Evolutionary conservation across 2,329 filamentous ascomycete genomes (phyloP).

Genomic region (Fusarium piperis): DNA sequence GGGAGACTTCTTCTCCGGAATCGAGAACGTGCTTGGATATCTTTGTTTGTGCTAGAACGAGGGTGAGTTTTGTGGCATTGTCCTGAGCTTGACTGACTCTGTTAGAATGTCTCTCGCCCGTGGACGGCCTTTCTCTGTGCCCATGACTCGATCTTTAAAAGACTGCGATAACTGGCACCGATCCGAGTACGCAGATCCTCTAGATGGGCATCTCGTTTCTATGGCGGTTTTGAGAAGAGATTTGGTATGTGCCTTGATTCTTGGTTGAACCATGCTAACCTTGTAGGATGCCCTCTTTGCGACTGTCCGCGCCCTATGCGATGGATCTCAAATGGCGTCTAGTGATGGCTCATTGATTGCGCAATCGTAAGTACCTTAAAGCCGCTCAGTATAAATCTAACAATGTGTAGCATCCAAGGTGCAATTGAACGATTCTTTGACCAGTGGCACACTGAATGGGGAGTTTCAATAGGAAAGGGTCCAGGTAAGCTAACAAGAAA

Average conservation of each 20-base stretch:
- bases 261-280: slow-evolving; percentile 3
- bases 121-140: slow-evolving; percentile 74
- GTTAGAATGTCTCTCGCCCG: slow-evolving; percentile 73
- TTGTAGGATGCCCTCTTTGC: slow-evolving; percentile 64
- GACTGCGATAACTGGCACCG: slow-evolving; percentile 76
- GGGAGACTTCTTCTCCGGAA: slow-evolving; percentile 70
- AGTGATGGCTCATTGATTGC: slow-evolving; percentile 64
- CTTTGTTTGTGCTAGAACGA: slow-evolving; percentile 76
- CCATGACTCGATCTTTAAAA: slow-evolving; percentile 71
- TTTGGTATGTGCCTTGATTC: slow-evolving; percentile 55
- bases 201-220: slow-evolving; percentile 76
- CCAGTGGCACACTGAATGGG: slow-evolving; percentile 72
- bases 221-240: slow-evolving; percentile 76
- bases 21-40: slow-evolving; percentile 75
- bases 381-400: slow-evolving; percentile 10
- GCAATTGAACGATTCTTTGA: slow-evolving; percentile 74
- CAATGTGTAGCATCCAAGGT: slow-evolving; percentile 58
- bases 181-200: slow-evolving; percentile 69
- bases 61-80: slow-evolving; percentile 54
- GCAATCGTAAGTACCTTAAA: slow-evolving; percentile 54
- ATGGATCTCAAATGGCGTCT: slow-evolving; percentile 60
- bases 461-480: slow-evolving; percentile 63
- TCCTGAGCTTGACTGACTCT: neutral
- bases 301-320: slow-evolving; percentile 67
- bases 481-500: slow-evolving; percentile 51